A percentile compares a stretch with the other conserved stretches of the same genome.
Evolutionary conservation across 768 basidiomycete genomes (phyloP).

Genomic region (Mycena polygramma): DNA sequence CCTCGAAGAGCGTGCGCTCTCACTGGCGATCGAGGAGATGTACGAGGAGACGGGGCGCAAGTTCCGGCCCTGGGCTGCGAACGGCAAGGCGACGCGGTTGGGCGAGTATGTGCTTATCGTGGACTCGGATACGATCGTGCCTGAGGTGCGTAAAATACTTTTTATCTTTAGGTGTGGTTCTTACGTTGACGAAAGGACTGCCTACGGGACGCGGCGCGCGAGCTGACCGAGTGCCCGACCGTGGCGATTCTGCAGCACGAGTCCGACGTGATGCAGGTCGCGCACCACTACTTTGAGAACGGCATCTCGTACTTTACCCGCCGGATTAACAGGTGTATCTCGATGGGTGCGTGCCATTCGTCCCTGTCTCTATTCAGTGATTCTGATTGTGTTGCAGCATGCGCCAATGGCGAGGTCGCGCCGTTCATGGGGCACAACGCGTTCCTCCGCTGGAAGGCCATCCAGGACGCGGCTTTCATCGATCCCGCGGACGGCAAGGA

Average conservation of each 20-base stretch:
- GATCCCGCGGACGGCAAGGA: conserved; percentile 73
- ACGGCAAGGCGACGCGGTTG: conserved; percentile 68
- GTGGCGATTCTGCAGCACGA: conserved; percentile 92
- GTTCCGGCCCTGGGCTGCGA: conserved; percentile 80
- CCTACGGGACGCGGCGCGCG: conserved; percentile 80
- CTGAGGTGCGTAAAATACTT: conserved; percentile 79
- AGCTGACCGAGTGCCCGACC: conserved; percentile 79
- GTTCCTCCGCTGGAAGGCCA: conserved; percentile 87
- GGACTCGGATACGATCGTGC: conserved; percentile 83
- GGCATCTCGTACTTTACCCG: conserved; percentile 38
- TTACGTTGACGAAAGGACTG: conserved; percentile 40
- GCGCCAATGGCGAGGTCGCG: conserved; percentile 84
- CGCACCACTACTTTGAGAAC: conserved; percentile 87
- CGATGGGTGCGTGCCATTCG: conserved; percentile 34
- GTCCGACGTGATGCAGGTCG: conserved; percentile 55
- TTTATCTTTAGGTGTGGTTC: background rate
- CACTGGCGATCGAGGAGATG: conserved; percentile 79
- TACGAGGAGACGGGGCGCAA: conserved; percentile 65
- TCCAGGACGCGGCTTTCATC: conserved; percentile 85
- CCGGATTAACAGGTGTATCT: conserved; percentile 36
- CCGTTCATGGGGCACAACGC: conserved; percentile 92
- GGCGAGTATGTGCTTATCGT: conserved; percentile 85
- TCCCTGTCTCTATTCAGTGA: conserved; percentile 40
- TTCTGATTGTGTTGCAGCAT: conserved; percentile 57
- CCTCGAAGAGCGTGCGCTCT: conserved; percentile 80